Evolutionary conservation across 176 grass and related monocot species (phyloP).

Genomic region (Carex kokanica): DNA sequence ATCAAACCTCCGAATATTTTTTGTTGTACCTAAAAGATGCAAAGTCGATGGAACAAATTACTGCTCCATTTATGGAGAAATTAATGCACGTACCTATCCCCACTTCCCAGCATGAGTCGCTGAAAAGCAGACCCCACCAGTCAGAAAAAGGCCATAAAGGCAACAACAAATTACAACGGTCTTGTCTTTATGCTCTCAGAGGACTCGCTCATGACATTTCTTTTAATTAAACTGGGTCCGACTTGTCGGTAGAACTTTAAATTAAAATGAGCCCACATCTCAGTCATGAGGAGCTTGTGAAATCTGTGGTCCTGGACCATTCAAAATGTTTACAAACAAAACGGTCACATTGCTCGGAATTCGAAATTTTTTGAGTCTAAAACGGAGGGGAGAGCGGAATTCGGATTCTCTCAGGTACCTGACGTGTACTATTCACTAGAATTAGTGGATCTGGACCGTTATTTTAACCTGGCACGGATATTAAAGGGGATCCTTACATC

Average conservation of each 20-base stretch:
- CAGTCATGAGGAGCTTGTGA: background rate
- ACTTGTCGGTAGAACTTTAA: background rate
- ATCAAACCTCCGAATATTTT: too few relatives aligned
- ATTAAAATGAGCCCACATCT: background rate
- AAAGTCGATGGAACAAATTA: background rate
- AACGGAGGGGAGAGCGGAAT: background rate
- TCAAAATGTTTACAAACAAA: background rate
- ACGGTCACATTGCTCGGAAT: slow-evolving; percentile 24
- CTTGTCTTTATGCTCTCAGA: background rate
- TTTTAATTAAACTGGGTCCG: background rate
- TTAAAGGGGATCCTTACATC: too few relatives aligned
- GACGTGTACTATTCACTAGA: too few relatives aligned
- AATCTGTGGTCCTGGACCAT: background rate
- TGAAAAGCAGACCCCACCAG: background rate
- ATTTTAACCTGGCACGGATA: too few relatives aligned
- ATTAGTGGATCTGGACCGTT: too few relatives aligned
- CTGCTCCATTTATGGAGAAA: background rate
- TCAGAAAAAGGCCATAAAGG: background rate
- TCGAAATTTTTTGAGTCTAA: slow-evolving; percentile 28
- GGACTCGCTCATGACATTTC: background rate
- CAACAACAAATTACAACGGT: slow-evolving; percentile 17
- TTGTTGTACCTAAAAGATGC: too few relatives aligned
- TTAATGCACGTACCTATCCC: background rate
- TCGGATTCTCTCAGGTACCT: too few relatives aligned
- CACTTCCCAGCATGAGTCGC: background rate